Conservation (phyloP, 2,329 filamentous ascomycete genomes). For the Diplodia scrobiculata region DNA sequence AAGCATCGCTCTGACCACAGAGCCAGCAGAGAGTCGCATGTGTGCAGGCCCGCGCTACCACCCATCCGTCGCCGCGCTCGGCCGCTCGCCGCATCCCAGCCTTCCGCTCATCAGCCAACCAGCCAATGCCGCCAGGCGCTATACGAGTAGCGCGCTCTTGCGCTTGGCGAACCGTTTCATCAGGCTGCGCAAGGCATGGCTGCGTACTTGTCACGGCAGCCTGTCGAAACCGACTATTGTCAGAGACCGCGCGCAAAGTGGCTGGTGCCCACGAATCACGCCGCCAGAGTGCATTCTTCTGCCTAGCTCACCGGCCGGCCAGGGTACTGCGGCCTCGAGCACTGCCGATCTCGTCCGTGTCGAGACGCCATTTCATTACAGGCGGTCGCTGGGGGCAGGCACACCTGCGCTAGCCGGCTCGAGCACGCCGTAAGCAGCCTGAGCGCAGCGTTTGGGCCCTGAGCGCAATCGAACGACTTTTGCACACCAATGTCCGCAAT, state of each 20-base stretch:
- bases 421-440: conserved; percentile 12
- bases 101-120: conserved; percentile 9
- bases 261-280: conserved; percentile 12
- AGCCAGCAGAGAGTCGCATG: background rate
- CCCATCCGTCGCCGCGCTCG: conserved; percentile 9
- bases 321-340: conserved; percentile 1
- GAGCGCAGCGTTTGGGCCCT: conserved; percentile 6
- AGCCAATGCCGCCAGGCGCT: conserved; percentile 13
- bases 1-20: conserved; percentile 15
- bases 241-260: conserved; percentile 13
- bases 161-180: conserved; percentile 25
- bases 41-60: background rate
- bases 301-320: conserved; percentile 13
- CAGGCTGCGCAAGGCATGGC: conserved; percentile 11
- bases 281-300: conserved; percentile 15
- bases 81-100: conserved; percentile 11
- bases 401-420: conserved; percentile 15
- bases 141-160: conserved; percentile 13
- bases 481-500: background rate
- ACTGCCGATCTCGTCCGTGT: conserved; percentile 17
- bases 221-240: conserved; percentile 24
- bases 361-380: conserved; percentile 21
- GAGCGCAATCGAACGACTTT: conserved; percentile 16
- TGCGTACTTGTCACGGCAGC: conserved; percentile 16
- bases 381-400: background rate